Evolutionary conservation across 1,139 yeast species (phyloP).

Genomic region (Sugiyamaella castrensis): DNA sequence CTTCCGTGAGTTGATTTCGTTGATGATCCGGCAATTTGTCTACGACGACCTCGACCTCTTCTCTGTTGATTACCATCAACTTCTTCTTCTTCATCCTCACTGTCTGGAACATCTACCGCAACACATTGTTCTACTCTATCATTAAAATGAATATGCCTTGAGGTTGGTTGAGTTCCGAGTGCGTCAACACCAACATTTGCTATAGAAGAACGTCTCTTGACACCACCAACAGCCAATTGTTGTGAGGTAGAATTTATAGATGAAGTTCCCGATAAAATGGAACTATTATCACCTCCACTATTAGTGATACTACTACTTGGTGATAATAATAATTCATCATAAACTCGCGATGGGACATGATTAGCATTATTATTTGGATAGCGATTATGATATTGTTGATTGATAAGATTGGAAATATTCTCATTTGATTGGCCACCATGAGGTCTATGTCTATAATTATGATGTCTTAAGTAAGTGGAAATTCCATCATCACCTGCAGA

Average conservation of each 20-base stretch:
- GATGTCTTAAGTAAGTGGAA: slow-evolving; percentile 37
- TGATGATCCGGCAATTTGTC: slow-evolving; percentile 1
- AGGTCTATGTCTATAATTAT: slow-evolving; percentile 39
- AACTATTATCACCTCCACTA: slow-evolving; percentile 13
- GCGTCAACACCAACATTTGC: not conserved
- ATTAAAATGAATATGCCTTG: slow-evolving; percentile 78
- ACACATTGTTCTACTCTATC: slow-evolving; percentile 92
- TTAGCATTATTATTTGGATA: not conserved
- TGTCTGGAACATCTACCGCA: slow-evolving; percentile 53
- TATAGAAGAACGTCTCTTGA: not conserved
- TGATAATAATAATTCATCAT: slow-evolving; percentile 9
- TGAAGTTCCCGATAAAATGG: slow-evolving; percentile 7
- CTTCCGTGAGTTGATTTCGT: slow-evolving; percentile 3
- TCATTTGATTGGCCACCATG: slow-evolving; percentile 32
- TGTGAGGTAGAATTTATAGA: slow-evolving; percentile 7
- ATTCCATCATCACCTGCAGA: slow-evolving; percentile 20
- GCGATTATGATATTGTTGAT: slow-evolving; percentile 32
- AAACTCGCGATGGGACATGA: not conserved
- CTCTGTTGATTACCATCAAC: slow-evolving; percentile 13
- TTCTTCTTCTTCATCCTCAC: slow-evolving; percentile 33
- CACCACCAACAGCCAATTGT: not conserved
- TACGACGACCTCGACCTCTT: slow-evolving; percentile 5
- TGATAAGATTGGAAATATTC: slow-evolving; percentile 34
- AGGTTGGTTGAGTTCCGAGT: not conserved
- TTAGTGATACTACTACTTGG: not conserved